These are phyloP conservation scores for Cylindrotheca closterium DNA, from an alignment of 108 stramenopile genomes.

Conservation along the genomic window DNA sequence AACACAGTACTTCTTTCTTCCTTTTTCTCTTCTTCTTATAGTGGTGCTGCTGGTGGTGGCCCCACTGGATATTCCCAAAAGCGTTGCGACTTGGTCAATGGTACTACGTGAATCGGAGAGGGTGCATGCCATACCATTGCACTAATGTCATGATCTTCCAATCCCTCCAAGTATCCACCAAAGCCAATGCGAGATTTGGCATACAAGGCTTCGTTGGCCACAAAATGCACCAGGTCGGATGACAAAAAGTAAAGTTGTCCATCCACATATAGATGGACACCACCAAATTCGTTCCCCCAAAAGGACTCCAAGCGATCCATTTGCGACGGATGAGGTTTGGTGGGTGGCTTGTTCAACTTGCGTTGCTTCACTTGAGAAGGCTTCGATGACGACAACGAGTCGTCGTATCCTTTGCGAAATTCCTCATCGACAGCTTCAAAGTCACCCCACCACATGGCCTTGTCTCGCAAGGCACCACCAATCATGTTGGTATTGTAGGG, in stretches of 20 bases:
- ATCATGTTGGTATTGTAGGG: slow-evolving; percentile 39
- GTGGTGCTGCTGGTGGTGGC: too few relatives aligned
- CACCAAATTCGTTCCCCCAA: slow-evolving; percentile 40
- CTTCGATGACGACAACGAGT: too few relatives aligned
- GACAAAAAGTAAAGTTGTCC: slow-evolving; percentile 43
- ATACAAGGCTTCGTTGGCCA: slow-evolving; percentile 28
- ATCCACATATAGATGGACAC: slow-evolving; percentile 46
- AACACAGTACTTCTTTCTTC: too few relatives aligned
- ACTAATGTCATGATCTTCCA: slow-evolving; percentile 49
- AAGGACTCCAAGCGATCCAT: slow-evolving; percentile 21
- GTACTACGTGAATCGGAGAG: slow-evolving; percentile 27
- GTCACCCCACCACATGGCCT: slow-evolving; percentile 40
- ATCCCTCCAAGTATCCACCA: slow-evolving; percentile 39
- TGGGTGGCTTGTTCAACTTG: neutral
- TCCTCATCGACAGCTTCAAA: too few relatives aligned
- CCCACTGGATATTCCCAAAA: slow-evolving; percentile 54
- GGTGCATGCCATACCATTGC: slow-evolving; percentile 43
- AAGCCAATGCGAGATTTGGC: slow-evolving; percentile 19
- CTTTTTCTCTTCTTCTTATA: too few relatives aligned
- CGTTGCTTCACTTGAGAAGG: too few relatives aligned
- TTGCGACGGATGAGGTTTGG: slow-evolving; percentile 10
- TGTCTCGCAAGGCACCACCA: slow-evolving; percentile 45
- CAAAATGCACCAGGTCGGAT: slow-evolving; percentile 32
- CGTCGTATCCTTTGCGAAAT: too few relatives aligned
- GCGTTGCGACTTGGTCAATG: slow-evolving; percentile 29